Evolutionary conservation across 345 rosid species (phyloP), one percentile per base, ranked within the genome.

Genomic region (Litchi chinensis): DNA sequence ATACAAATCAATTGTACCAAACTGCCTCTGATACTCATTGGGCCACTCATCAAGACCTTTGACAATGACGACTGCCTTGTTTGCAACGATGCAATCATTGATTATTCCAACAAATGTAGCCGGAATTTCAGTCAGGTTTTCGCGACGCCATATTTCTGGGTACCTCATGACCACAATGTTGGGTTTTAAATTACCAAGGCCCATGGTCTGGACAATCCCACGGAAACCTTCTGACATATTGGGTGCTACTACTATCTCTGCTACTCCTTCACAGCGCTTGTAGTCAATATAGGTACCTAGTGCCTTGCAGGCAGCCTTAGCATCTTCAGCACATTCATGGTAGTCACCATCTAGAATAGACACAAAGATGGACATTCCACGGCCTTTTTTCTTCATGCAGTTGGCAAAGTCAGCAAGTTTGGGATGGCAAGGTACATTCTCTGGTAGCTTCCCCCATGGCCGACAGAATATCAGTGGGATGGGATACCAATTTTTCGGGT

Each of bases 1-100:
- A 87, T 97, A 97, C 84, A 97, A 83, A 84, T 97, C 99, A 62
- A 97, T 94, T 8, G 98, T 97, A 46, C 99, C 99, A 28, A 90
- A 94, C 85, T 97, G 99, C 86, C 85, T 89, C 73, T 97, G 99
- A 81, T 97, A 97, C 89, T 91, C 97, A 46, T 97, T 97, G 6
- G 99, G 99, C 99, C 99, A 94, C 76, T 97, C 99, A 71, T 97
- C 99, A 46, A 97, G 94, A 77, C 99, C 99, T 89, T 97, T 97
- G 78, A 97, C 91, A 50, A 97, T 97, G 71, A 97, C 99, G 50
- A 97, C 99, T 1, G 98, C 98, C 87, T 97, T 97, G 90, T 97
- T 93, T 44, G 99, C 99, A 44, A 94, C 97, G 3, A 95, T 90
- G 85, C 98, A 95, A 84, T 95, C 98, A 57, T 91, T 95, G 63